Evolutionary conservation across 176 grass and related monocot species (phyloP).

Genomic region (Stipa capillata): DNA sequence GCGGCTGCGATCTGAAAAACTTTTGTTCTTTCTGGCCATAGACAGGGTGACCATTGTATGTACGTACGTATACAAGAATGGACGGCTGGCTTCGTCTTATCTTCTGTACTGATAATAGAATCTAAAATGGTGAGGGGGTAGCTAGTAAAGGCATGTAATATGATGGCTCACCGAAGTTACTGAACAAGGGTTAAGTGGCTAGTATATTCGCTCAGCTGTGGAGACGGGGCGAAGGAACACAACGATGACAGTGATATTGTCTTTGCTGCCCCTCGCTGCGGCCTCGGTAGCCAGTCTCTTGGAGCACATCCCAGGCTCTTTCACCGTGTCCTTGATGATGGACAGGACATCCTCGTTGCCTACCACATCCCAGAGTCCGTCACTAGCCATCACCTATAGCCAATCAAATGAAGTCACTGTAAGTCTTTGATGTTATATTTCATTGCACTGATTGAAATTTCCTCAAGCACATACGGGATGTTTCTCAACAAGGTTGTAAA

Average conservation of each 20-base stretch:
- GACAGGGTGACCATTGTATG: background rate
- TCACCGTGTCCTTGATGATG: slow-evolving; percentile 91
- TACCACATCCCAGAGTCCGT: slow-evolving; percentile 81
- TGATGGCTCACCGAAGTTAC: background rate
- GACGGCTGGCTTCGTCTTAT: background rate
- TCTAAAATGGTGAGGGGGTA: background rate
- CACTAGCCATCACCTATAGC: slow-evolving; percentile 78
- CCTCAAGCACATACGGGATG: background rate
- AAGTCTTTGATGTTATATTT: background rate
- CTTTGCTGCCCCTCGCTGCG: slow-evolving; percentile 68
- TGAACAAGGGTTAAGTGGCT: slow-evolving; percentile 3
- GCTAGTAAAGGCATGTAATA: background rate
- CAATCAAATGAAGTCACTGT: slow-evolving; percentile 1
- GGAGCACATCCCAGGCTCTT: slow-evolving; percentile 88
- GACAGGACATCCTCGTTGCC: slow-evolving; percentile 87
- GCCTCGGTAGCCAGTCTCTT: slow-evolving; percentile 85
- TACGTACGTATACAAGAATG: slow-evolving; percentile 7
- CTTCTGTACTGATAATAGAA: background rate
- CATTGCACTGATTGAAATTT: background rate
- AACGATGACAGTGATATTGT: slow-evolving; percentile 90
- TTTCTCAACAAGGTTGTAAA: background rate
- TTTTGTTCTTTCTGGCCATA: background rate
- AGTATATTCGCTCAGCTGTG: slow-evolving; percentile 84
- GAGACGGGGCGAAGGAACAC: slow-evolving; percentile 84
- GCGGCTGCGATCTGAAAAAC: background rate